phyloP scores from a whole-genome alignment of 1,284 basidiomycete genomes.

The Clitocybe nebularis region DNA sequence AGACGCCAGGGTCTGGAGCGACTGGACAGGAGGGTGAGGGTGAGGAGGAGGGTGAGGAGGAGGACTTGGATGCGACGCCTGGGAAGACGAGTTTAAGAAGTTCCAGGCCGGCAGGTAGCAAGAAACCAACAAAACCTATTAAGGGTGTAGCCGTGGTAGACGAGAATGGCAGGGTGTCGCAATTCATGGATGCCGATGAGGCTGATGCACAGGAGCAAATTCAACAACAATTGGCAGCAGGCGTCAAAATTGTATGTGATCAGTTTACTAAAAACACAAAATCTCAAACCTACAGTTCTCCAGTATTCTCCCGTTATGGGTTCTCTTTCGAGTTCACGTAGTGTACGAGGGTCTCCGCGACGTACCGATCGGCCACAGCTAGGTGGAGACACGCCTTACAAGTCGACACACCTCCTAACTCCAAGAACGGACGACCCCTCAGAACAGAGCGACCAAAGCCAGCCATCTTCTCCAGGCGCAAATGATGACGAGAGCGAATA shows the following conservation, averaged over 20 bases:
- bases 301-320: slow-evolving; percentile 56
- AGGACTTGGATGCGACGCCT: slow-evolving; percentile 49
- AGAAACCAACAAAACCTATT: slow-evolving; percentile 28
- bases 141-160: slow-evolving; percentile 39
- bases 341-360: slow-evolving; percentile 62
- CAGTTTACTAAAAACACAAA: slow-evolving; percentile 1
- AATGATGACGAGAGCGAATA: slow-evolving; percentile 57
- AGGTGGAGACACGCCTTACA: slow-evolving; percentile 34
- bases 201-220: slow-evolving; percentile 83
- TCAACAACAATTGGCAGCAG: slow-evolving; percentile 75
- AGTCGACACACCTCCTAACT: slow-evolving; percentile 38
- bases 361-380: slow-evolving; percentile 41
- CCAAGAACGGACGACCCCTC: slow-evolving; percentile 39
- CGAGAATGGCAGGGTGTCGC: slow-evolving; percentile 61
- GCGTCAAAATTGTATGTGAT: slow-evolving; percentile 60
- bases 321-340: slow-evolving; percentile 58
- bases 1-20: slow-evolving; percentile 26
- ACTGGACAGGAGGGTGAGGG: slow-evolving; percentile 33
- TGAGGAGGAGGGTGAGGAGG: slow-evolving; percentile 41
- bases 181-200: slow-evolving; percentile 91
- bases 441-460: slow-evolving; percentile 37
- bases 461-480: slow-evolving; percentile 35
- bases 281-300: too few relatives aligned
- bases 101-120: slow-evolving; percentile 22
- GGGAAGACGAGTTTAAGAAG: slow-evolving; percentile 44